A percentile compares a stretch with the other conserved stretches of the same genome.
These are phyloP conservation scores for Agaricus subrufescens DNA, from an alignment of 768 basidiomycete species.

Conservation along the genomic window DNA sequence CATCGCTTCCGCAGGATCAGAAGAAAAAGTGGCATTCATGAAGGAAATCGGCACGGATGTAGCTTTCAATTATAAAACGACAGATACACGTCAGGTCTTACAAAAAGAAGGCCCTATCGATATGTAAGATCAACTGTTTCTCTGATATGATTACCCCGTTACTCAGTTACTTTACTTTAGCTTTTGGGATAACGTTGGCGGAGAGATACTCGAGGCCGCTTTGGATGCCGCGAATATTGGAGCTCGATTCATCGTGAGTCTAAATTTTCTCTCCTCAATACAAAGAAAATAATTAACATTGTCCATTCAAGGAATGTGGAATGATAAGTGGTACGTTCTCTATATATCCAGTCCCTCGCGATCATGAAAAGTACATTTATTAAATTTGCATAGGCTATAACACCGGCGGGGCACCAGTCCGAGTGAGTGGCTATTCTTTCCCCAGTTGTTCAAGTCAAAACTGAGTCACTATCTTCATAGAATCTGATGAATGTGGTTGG, in stretches of 20 bases:
- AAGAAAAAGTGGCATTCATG: slow-evolving; percentile 68
- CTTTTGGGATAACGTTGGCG: slow-evolving; percentile 59
- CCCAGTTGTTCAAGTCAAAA: background rate
- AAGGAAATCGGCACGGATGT: slow-evolving; percentile 62
- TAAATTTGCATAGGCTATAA: slow-evolving; percentile 24
- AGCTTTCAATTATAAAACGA: slow-evolving; percentile 72
- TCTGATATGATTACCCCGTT: background rate
- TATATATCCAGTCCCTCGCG: slow-evolving; percentile 12
- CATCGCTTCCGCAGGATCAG: slow-evolving; percentile 66
- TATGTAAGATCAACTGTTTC: slow-evolving; percentile 25
- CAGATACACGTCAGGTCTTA: slow-evolving; percentile 45
- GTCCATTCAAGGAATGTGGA: slow-evolving; percentile 31
- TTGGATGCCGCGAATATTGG: slow-evolving; percentile 36
- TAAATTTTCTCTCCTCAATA: background rate
- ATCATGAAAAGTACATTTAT: background rate
- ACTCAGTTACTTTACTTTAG: slow-evolving; percentile 16
- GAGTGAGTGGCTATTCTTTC: slow-evolving; percentile 15
- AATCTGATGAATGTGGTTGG: slow-evolving; percentile 32
- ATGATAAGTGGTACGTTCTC: slow-evolving; percentile 24
- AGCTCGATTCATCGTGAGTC: slow-evolving; percentile 48
- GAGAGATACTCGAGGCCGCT: slow-evolving; percentile 53
- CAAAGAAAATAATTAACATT: background rate
- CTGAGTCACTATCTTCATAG: slow-evolving; percentile 15
- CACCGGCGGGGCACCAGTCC: slow-evolving; percentile 21
- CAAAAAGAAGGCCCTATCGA: slow-evolving; percentile 48